Base-by-base conservation (phyloP, 306 rosid genomes). In the Dryas alaskensis region DNA sequence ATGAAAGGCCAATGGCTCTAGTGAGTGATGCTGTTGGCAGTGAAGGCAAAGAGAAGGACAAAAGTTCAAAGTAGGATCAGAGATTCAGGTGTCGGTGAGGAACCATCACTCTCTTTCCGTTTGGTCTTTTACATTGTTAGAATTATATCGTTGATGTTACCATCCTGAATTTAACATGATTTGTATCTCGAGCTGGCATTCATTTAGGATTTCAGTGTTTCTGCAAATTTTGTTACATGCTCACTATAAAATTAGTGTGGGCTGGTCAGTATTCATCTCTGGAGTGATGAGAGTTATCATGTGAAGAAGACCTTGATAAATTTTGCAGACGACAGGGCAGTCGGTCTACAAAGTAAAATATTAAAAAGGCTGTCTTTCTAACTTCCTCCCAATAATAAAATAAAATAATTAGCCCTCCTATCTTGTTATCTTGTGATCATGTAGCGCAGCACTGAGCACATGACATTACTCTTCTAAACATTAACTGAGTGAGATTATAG, bases 1-100 rank as follows among this genome's bases (percentile, higher is more conserved):
- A 88, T 82, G 83, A 92, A 78, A 94, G 99, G 83, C 97, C 99
- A 10, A 37, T 82, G 82, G 52, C 93, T 74, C 83, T 94, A 81
- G 97, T 94, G 66, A 80, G 96, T 67, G 99, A 94, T 81, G 99
- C 95, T 45, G 82, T 94, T 81, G 83, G 42, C 60, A 75, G 60
- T 44, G 96, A 93, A 76, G 82, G 81, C 75, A 86, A 90, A 83
- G 94, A 88, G 74, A 85, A 89, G 84, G 83, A 70, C 25, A 80
- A 70, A 72, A 63, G 70, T 71, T 81, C 86, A 14, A 53, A 83
- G 74, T 87, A 86, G 82, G 71, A 70, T 51, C 55, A 60, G 79
- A 89, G 74, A 81, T 79, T 84, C 76, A 84, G 86, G 71, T 76
- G 79, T 85, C 51, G n/a, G 17, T 31, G 44, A 69, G 62, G 48